Conservation (phyloP, 2,329 filamentous ascomycete genomes). For the Penicillium thymicola region DNA sequence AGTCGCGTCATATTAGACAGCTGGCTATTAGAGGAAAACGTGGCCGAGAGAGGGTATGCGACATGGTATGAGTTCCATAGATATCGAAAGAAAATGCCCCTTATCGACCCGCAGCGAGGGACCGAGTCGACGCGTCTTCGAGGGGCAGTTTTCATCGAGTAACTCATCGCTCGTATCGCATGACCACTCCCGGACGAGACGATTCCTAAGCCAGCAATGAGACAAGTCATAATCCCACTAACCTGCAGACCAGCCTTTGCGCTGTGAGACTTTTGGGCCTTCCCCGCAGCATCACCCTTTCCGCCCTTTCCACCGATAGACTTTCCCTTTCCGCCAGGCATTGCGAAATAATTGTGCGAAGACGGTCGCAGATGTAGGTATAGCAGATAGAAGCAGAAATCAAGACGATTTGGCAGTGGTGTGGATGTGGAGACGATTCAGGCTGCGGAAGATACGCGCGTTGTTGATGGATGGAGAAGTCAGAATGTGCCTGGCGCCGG, state of each 20-base stretch:
- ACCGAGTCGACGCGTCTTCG: slow-evolving; percentile 20
- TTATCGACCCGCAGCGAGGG: slow-evolving; percentile 11
- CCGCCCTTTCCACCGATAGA: slow-evolving; percentile 86
- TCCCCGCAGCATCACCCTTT: slow-evolving; percentile 77
- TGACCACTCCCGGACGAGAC: background rate
- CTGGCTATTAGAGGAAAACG: background rate
- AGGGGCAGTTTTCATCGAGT: slow-evolving; percentile 6
- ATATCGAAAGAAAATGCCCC: slow-evolving; percentile 2
- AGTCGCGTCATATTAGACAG: slow-evolving; percentile 9
- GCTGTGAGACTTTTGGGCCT: slow-evolving; percentile 90
- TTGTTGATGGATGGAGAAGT: slow-evolving; percentile 46
- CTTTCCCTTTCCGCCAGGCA: slow-evolving; percentile 93
- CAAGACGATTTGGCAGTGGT: slow-evolving; percentile 22
- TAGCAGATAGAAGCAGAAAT: slow-evolving; percentile 27
- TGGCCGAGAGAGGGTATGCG: slow-evolving; percentile 8
- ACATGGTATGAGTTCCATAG: background rate
- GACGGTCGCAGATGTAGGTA: slow-evolving; percentile 24
- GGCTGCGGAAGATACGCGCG: slow-evolving; percentile 32
- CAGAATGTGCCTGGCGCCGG: slow-evolving; percentile 35
- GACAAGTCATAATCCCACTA: slow-evolving; percentile 41
- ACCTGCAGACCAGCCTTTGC: slow-evolving; percentile 95
- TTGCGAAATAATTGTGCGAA: slow-evolving; percentile 39
- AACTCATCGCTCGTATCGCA: slow-evolving; percentile 11
- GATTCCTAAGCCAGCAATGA: background rate
- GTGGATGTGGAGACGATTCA: slow-evolving; percentile 31